These are phyloP conservation scores for Diplodia scrobiculata DNA, from an alignment of 2,329 filamentous ascomycete species.

Conservation along the genomic window DNA sequence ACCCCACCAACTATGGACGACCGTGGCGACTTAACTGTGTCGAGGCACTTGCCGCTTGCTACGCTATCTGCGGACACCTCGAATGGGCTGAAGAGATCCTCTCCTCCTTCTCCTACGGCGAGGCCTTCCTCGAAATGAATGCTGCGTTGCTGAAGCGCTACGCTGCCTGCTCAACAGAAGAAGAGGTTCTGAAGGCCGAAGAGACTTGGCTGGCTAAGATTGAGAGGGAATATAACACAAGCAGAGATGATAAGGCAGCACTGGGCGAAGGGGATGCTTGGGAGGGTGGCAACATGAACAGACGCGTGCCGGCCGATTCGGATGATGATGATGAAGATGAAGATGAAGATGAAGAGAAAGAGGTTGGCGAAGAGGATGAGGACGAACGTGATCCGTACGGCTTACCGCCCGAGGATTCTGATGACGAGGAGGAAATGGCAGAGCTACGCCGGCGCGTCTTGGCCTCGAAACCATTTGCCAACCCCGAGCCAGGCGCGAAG, in stretches of 20 bases:
- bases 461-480: constrained; percentile 83
- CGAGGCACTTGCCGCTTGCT: constrained; percentile 89
- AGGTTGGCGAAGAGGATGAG: constrained; percentile 48
- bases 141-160: constrained; percentile 78
- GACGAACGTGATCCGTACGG: constrained; percentile 68
- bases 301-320: constrained; percentile 52
- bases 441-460: constrained; percentile 88
- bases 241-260: constrained; percentile 65
- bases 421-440: constrained; percentile 88
- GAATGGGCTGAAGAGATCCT: constrained; percentile 90
- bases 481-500: constrained; percentile 55
- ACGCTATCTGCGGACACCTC: constrained; percentile 84
- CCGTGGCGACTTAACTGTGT: constrained; percentile 95
- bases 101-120: constrained; percentile 82
- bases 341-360: constrained; percentile 48
- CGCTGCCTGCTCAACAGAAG: constrained; percentile 78
- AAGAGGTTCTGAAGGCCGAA: constrained; percentile 79
- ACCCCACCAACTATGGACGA: constrained; percentile 95
- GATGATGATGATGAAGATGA: constrained; percentile 48
- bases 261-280: constrained; percentile 70
- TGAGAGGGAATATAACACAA: constrained; percentile 85
- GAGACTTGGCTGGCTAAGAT: constrained; percentile 86
- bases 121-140: constrained; percentile 90
- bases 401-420: constrained; percentile 72
- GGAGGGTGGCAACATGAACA: constrained; percentile 88